A percentile compares a stretch with the other conserved stretches of the same genome.
Evolutionary conservation across 2,329 filamentous ascomycete genomes (phyloP).

Genomic region (Fusarium lateritium): DNA sequence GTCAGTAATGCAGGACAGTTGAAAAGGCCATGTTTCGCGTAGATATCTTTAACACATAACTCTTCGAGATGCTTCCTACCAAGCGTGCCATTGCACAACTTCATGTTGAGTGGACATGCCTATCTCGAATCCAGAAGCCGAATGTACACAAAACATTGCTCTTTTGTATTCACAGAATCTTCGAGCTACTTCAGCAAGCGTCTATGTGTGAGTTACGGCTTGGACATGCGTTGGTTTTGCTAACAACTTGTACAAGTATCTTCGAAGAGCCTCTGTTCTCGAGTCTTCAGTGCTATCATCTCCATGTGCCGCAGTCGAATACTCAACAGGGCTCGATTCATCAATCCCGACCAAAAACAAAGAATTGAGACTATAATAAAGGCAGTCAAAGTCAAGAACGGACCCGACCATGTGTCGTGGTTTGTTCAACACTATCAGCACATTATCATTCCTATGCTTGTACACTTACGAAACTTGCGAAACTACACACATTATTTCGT

Average conservation of each 20-base stretch:
- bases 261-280: not conserved
- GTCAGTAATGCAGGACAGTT: not conserved
- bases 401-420: not conserved
- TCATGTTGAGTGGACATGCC: conserved; percentile 1
- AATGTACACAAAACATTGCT: conserved; percentile 33
- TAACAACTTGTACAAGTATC: not conserved
- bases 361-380: conserved; percentile 2
- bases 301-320: conserved; percentile 33
- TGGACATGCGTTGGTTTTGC: not conserved
- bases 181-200: conserved; percentile 11
- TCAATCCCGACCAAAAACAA: not conserved
- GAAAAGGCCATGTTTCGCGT: not conserved
- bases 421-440: conserved; percentile 30
- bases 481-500: not conserved
- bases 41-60: not conserved
- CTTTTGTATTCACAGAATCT: conserved; percentile 34
- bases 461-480: conserved; percentile 21
- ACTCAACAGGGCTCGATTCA: conserved; percentile 20
- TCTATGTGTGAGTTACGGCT: conserved; percentile 4
- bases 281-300: conserved; percentile 21
- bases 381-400: not conserved
- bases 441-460: conserved; percentile 30
- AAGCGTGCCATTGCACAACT: not conserved
- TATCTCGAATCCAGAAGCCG: not conserved
- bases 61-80: not conserved